A percentile compares a stretch with the other conserved stretches of the same genome.
Evolutionary conservation across 257 asterid species (phyloP).

Genomic region (Salvia miltiorrhiza): DNA sequence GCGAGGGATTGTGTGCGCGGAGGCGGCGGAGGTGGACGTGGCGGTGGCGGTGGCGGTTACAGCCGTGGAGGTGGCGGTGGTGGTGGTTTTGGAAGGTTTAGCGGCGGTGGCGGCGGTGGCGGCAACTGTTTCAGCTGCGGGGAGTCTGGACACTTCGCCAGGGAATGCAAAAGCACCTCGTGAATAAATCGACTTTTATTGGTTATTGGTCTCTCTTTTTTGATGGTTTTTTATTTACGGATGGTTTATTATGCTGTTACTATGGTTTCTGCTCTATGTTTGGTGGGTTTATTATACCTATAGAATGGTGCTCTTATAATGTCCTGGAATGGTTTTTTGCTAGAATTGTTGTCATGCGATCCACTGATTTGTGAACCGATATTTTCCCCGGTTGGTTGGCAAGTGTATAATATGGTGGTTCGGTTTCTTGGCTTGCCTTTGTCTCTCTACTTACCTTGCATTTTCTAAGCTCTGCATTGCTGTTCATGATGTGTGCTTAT

Average conservation of each 20-base stretch:
- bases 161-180: constrained; percentile 53
- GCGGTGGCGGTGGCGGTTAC: constrained; percentile 32
- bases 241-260: constrained; percentile 17
- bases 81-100: constrained; percentile 40
- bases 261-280: constrained; percentile 20
- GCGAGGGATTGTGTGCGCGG: constrained; percentile 41
- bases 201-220: not conserved
- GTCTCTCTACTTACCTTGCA: not conserved
- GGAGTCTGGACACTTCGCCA: constrained; percentile 66
- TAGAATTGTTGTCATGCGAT: constrained; percentile 19
- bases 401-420: constrained; percentile 29
- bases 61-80: constrained; percentile 36
- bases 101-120: constrained; percentile 29
- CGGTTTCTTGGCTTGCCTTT: not conserved
- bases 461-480: not conserved
- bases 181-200: not conserved
- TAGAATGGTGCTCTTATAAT: constrained; percentile 10
- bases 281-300: constrained; percentile 23
- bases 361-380: constrained; percentile 25
- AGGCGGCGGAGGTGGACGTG: constrained; percentile 27
- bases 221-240: constrained; percentile 16
- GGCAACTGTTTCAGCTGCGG: constrained; percentile 65
- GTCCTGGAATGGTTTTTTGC: not conserved
- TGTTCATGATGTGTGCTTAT: not conserved
- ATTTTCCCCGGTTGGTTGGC: constrained; percentile 16